Evolutionary conservation across 352 stramenopile genomes (phyloP), one percentile per base, ranked within the genome.

Genomic region (Albugo candida): DNA sequence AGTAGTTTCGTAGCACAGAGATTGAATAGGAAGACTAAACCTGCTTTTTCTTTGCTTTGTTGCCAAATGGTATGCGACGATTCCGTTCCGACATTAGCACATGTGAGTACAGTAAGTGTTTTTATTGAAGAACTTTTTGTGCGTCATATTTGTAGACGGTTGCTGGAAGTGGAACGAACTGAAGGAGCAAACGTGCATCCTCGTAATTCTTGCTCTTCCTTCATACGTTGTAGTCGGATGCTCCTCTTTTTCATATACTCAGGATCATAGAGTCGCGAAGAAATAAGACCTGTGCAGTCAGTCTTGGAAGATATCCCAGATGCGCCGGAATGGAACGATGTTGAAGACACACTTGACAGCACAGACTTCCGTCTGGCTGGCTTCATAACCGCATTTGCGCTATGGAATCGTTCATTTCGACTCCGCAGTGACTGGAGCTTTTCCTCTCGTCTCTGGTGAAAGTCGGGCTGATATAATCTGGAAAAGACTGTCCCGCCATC

Each of bases 21-120:
- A 5, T 18, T 0, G 6, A 6, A 16, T 36, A 37, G 2, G 24
- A 4, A 16, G 16, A 5, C 19, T 19, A 35, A 19, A 81, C 74
- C 67, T 89, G 77, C 51, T 85, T 72, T 63, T 89, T 89, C 70
- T 89, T 89, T 52, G 72, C 73, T 50, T 89, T 89, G 54, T 72
- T 74, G 48, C 73, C 86, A 50, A 89, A 89, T n/a, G 73, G 77
- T 59, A 76, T 86, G 61, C 24, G 3, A 31, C 24, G 24, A 31
- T 31, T 31, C 24, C 24, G 24, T 31, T 31, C 24, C 3, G 8
- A 31, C 24, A 31, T 31, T 31, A 31, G 3, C 3, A 10, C 48
- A 61, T 61, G 19, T 4, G 21, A 38, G 35, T n/a, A 13, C 19
- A 27, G 27, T 52, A 12, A 11, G 24, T 10, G 24, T 8, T 31